Percentiles rank a stretch among this genome's conserved stretches.
These are phyloP conservation scores for Xylariaceae sp. DNA, from an alignment of 2,329 filamentous ascomycete genomes.

Conservation along the genomic window DNA sequence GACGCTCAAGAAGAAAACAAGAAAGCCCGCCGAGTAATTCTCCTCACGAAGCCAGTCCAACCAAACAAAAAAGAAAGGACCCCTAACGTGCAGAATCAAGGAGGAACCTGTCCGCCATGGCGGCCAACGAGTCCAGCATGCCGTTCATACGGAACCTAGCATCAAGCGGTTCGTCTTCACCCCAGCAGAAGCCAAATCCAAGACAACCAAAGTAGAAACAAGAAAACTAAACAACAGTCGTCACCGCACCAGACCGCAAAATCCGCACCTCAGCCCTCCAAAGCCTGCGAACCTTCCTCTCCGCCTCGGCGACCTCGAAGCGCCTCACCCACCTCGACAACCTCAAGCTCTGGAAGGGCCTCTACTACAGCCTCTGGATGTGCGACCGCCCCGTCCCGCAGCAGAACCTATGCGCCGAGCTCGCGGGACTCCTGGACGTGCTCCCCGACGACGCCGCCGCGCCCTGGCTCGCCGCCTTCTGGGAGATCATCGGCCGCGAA, in stretches of 20 bases:
- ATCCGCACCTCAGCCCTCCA: slow-evolving; percentile 72
- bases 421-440: slow-evolving; percentile 64
- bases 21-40: background rate
- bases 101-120: slow-evolving; percentile 22
- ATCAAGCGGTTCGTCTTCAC: slow-evolving; percentile 63
- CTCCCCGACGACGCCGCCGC: slow-evolving; percentile 46
- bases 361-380: slow-evolving; percentile 94
- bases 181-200: background rate
- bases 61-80: too few species aligned
- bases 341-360: slow-evolving; percentile 88
- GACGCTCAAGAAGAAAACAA: background rate
- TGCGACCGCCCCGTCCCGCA: slow-evolving; percentile 84
- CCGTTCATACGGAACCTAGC: slow-evolving; percentile 81
- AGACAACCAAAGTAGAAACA: background rate
- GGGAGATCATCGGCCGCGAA: slow-evolving; percentile 64
- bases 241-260: slow-evolving; percentile 60
- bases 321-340: slow-evolving; percentile 65
- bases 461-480: slow-evolving; percentile 61
- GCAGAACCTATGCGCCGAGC: slow-evolving; percentile 73
- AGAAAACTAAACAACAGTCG: background rate
- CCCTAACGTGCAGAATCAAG: background rate
- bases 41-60: background rate
- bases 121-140: slow-evolving; percentile 47
- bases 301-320: slow-evolving; percentile 47
- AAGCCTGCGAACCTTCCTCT: slow-evolving; percentile 74